These are phyloP conservation scores for Coemansia sp. DNA, from an alignment of 192 early-diverging fungal genomes.

Conservation along the genomic window DNA sequence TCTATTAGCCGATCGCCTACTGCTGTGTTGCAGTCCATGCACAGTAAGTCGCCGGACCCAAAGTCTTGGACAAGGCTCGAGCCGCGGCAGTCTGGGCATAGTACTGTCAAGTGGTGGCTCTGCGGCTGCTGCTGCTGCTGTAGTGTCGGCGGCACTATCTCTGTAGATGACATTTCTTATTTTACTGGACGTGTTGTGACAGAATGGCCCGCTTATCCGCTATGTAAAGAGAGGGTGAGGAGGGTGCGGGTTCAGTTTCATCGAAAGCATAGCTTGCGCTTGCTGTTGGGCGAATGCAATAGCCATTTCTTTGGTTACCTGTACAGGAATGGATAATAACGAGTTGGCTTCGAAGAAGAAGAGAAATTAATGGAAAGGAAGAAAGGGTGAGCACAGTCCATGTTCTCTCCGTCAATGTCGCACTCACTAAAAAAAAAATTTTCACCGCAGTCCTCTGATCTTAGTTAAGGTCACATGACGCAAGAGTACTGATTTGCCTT, in stretches of 20 bases:
- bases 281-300: too few species aligned
- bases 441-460: not conserved
- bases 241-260: too few species aligned
- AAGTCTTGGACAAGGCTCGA: constrained; percentile 92
- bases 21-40: constrained; percentile 88
- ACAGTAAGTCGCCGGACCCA: constrained; percentile 85
- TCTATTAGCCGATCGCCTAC: constrained; percentile 90
- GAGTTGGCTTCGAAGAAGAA: too few species aligned
- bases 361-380: not conserved
- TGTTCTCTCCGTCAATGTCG: not conserved
- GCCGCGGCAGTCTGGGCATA: constrained; percentile 81
- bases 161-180: constrained; percentile 22
- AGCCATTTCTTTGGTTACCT: too few species aligned
- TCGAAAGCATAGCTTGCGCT: too few species aligned
- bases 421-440: too few species aligned
- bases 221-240: too few species aligned
- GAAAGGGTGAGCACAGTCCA: not conserved
- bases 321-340: too few species aligned
- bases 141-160: constrained; percentile 9
- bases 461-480: not conserved
- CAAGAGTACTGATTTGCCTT: too few species aligned
- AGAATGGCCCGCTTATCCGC: too few species aligned
- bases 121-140: constrained; percentile 3
- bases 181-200: not conserved
- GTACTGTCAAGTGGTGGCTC: constrained; percentile 29